A percentile compares a stretch with the other conserved stretches of the same genome.
Evolutionary conservation across 371 early-diverging fungal genomes (phyloP).

Genomic region (Rhizopus sp.): DNA sequence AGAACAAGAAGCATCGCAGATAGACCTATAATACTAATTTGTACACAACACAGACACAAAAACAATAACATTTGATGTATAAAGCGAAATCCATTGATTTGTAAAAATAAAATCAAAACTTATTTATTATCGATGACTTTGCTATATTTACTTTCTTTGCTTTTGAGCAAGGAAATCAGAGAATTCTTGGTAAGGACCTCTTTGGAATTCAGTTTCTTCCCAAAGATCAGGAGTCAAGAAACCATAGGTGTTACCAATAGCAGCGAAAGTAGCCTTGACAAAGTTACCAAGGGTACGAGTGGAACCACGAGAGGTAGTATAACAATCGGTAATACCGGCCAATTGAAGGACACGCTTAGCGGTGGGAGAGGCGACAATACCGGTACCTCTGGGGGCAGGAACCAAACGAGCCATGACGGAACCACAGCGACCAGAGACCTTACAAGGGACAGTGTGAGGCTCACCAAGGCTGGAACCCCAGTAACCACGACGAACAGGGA

Average conservation of each 20-base stretch:
- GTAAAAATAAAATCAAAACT: neutral
- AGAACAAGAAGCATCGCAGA: neutral
- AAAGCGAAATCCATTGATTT: neutral
- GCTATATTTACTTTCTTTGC: conserved; percentile 49
- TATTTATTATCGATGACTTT: neutral
- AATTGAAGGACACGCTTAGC: conserved; percentile 98
- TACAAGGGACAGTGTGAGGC: conserved; percentile 99
- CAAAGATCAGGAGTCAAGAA: conserved; percentile 98
- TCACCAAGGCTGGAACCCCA: conserved; percentile 98
- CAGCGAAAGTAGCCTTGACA: conserved; percentile 99
- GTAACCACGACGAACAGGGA: conserved; percentile 99
- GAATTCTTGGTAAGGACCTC: conserved; percentile 93
- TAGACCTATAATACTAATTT: too few relatives aligned
- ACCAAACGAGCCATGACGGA: conserved; percentile 93
- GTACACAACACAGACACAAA: too few relatives aligned
- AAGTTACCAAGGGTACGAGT: conserved; percentile 97
- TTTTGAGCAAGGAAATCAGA: conserved; percentile 85
- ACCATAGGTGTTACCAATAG: conserved; percentile 97
- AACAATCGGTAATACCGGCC: conserved; percentile 99
- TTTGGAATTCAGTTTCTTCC: conserved; percentile 86
- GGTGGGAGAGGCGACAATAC: conserved; percentile 96
- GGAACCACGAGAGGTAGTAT: conserved; percentile 95
- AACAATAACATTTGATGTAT: neutral
- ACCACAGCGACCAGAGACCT: conserved; percentile 99
- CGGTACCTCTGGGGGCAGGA: conserved; percentile 67